Evolutionary conservation across 2,329 filamentous ascomycete species (phyloP), one percentile per base, ranked within the genome.

Genomic region (Paraphaeosphaeria sporulosa): DNA sequence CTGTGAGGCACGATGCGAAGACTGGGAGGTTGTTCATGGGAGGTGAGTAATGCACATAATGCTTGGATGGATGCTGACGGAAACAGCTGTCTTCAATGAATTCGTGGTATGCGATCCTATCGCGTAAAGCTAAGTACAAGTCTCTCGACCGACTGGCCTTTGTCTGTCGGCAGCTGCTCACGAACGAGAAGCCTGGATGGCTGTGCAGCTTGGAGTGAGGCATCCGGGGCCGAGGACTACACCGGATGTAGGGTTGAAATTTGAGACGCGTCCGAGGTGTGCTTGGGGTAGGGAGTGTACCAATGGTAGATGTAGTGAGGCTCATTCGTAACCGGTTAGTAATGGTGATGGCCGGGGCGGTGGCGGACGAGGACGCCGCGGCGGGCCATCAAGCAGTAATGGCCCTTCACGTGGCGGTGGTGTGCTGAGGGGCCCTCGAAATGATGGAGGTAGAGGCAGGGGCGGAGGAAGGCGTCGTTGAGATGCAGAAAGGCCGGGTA

Each of bases 1-100:
- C 69, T 1, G 68, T 69, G 0, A 60, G 64, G 21, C 71, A 74
- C 47, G 72, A 75, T 65, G 64, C 53, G 0, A 70, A 68, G 59
- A 74, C 65, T 6, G 68, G 68, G 1, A 58, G 67, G 27, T 40
- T 75, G 19, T 75, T 71, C 23, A 47, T 74, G 40, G 66, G 69
- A 8, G 67, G 67, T 71, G 53, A 65, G 65, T 65, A 30, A 23
- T 19, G 21, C 3, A 17, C 19, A 3, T 42, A 8, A 42, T 34
- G n/a, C 43, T 46, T 38, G 4, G 19, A 38, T 21, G 17, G 1
- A n/a, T 44, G 36, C 38, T 54, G 25, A 40, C 9, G 2, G 12
- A 4, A n/a, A 17, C 15, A 59, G 52, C 9, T 36, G 57, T 42
- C 3, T 51, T 55, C n/a, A 54, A 49, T 17, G 42, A 53, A 19